phyloP scores from a whole-genome alignment of 1,284 basidiomycete genomes.

The Calocybe gambosa region DNA sequence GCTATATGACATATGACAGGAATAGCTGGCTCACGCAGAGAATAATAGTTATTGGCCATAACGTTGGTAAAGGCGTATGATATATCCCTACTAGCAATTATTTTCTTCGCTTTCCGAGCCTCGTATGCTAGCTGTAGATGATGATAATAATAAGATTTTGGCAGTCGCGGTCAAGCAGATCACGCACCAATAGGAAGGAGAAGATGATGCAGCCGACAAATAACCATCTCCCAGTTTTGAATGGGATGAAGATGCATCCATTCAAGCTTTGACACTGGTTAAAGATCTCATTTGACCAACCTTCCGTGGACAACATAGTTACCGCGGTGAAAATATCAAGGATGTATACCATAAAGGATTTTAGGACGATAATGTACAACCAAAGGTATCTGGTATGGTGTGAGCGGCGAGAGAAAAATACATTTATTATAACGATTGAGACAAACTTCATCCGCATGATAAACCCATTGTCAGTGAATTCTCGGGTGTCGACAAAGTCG shows the following conservation, averaged over 20 bases:
- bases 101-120: constrained; percentile 85
- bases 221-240: constrained; percentile 89
- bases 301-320: constrained; percentile 89
- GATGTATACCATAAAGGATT: constrained; percentile 92
- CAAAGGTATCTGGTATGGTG: constrained; percentile 68
- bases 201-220: constrained; percentile 98
- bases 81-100: constrained; percentile 92
- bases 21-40: constrained; percentile 59
- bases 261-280: constrained; percentile 55
- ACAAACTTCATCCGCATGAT: constrained; percentile 80
- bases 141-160: background rate
- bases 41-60: constrained; percentile 95
- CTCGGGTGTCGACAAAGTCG: constrained; percentile 92
- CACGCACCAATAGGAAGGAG: constrained; percentile 83
- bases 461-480: constrained; percentile 86
- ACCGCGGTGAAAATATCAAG: constrained; percentile 97
- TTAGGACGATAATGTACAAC: constrained; percentile 89
- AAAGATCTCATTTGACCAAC: constrained; percentile 90
- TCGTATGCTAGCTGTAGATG: constrained; percentile 77
- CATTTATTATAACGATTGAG: constrained; percentile 14
- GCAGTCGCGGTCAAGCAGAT: background rate
- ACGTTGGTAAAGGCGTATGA: constrained; percentile 96
- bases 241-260: constrained; percentile 84
- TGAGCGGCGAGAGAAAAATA: constrained; percentile 3
- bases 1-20: background rate